Evolutionary conservation across 129 eudicot species (phyloP).

Genomic region (Chrysanthemum lavandulifolium): DNA sequence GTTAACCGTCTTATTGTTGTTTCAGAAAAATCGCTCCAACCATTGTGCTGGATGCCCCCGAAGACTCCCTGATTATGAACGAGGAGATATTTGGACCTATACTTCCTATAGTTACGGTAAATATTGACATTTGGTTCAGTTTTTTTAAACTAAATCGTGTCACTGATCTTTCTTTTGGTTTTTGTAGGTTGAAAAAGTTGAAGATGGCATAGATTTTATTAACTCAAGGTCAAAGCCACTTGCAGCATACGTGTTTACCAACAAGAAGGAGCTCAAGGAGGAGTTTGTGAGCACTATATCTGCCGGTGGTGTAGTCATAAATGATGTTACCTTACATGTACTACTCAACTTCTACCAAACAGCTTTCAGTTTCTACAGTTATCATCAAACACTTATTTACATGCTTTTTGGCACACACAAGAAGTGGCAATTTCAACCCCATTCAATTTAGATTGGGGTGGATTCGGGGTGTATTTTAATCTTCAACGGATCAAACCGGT

Average conservation of each 20-base stretch:
- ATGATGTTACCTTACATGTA: conserved; percentile 73
- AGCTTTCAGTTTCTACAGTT: background rate
- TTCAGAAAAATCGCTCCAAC: conserved; percentile 82
- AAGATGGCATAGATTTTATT: conserved; percentile 59
- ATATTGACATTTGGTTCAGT: conserved; percentile 11
- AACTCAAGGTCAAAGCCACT: conserved; percentile 71
- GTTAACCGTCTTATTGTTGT: conserved; percentile 10
- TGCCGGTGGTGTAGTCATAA: conserved; percentile 70
- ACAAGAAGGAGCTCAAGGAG: conserved; percentile 64
- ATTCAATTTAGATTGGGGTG: too few relatives aligned
- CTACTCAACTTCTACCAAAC: conserved; percentile 7
- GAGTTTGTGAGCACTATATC: conserved; percentile 60
- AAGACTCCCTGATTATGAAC: conserved; percentile 76
- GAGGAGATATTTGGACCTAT: conserved; percentile 93
- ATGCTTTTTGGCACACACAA: background rate
- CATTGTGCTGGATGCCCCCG: conserved; percentile 62
- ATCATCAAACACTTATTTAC: background rate
- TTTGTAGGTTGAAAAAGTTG: conserved; percentile 67
- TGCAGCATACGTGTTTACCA: conserved; percentile 86
- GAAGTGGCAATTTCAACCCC: background rate
- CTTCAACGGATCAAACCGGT: background rate
- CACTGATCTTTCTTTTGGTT: conserved; percentile 19
- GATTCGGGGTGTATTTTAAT: background rate
- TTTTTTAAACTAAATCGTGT: background rate
- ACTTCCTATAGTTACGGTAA: conserved; percentile 83